Base-by-base conservation (phyloP, 2,329 filamentous ascomycete genomes). In the Alternaria arborescens region DNA sequence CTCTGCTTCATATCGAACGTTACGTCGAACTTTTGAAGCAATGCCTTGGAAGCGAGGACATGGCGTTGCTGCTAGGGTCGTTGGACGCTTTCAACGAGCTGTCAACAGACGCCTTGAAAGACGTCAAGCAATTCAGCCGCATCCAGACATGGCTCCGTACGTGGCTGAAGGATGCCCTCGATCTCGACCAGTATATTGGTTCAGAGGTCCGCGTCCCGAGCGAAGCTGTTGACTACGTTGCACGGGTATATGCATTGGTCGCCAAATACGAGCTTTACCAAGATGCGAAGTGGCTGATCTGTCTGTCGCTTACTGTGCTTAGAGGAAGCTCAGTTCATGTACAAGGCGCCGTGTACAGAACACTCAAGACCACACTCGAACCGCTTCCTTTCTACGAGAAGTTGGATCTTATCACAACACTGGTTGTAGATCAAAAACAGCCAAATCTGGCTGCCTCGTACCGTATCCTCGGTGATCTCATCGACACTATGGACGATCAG, bases 51-150 rank as follows among this genome's bases (percentile, higher is more conserved):
- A 62, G 62, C 20, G 47, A 55, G 3, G 60, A 61, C 4, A 51
- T 51, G 10, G 46, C 58, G 8, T 47, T 61, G 1, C 55, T 64
- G 5, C 62, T 71, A 14, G 56, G 69, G 5, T 59, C 73, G 4
- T 43, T 78, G 16, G 71, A 72, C 40, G 72, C 76, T 5, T 71
- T 76, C 52, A 71, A 71, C 20, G 71, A 75, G 12, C 28, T 77
- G 16, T 63, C 72, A 1, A 51, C 58, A 4, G 28, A 65, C 28
- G 32, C 60, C 6, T 56, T 77, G 43, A 60, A 59, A 26, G 62
- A 70, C 32, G 47, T 67, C 14, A 67, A 65, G 8, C 24, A 67
- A 1, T 58, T 72, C 28, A 61, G 62, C 8, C 53, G 64, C 5
- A 66, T 66, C 1, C 64, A 67, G 38, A 22, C 61, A 8, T 69